Conservation (phyloP, 306 rosid genomes). For the Corylus avellana region DNA sequence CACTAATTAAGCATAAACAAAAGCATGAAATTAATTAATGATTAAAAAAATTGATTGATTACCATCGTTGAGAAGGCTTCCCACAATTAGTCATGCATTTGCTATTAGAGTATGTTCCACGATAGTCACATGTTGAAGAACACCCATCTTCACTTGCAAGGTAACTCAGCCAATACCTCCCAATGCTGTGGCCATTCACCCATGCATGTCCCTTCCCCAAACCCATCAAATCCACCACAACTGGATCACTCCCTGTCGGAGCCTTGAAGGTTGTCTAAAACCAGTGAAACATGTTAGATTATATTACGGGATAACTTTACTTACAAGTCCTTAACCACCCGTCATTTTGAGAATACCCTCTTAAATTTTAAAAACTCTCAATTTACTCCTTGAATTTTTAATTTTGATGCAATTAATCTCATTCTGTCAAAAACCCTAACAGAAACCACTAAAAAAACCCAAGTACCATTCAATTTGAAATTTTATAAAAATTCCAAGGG, state of each 20-base stretch:
- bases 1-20: not conserved
- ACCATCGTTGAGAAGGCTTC: slow-evolving; percentile 31
- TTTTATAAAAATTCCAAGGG: too few relatives aligned
- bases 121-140: slow-evolving; percentile 15
- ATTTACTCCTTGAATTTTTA: too few relatives aligned
- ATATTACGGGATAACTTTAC: too few relatives aligned
- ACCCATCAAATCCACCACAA: slow-evolving; percentile 31
- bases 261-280: slow-evolving; percentile 27
- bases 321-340: too few relatives aligned
- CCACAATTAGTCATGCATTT: slow-evolving; percentile 25
- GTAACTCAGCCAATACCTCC: slow-evolving; percentile 23
- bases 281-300: not conserved
- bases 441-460: too few relatives aligned
- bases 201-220: slow-evolving; percentile 34
- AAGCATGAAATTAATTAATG: not conserved
- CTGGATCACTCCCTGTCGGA: slow-evolving; percentile 22
- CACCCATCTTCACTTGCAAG: slow-evolving; percentile 5
- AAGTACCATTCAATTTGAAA: too few relatives aligned
- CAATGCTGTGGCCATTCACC: slow-evolving; percentile 27
- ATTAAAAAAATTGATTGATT: not conserved
- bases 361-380: too few relatives aligned
- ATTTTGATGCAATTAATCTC: too few relatives aligned
- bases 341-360: too few relatives aligned
- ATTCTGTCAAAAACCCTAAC: too few relatives aligned
- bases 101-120: not conserved